Base-by-base conservation (phyloP, 2,329 filamentous ascomycete species). In the Sporothrix luriei region DNA sequence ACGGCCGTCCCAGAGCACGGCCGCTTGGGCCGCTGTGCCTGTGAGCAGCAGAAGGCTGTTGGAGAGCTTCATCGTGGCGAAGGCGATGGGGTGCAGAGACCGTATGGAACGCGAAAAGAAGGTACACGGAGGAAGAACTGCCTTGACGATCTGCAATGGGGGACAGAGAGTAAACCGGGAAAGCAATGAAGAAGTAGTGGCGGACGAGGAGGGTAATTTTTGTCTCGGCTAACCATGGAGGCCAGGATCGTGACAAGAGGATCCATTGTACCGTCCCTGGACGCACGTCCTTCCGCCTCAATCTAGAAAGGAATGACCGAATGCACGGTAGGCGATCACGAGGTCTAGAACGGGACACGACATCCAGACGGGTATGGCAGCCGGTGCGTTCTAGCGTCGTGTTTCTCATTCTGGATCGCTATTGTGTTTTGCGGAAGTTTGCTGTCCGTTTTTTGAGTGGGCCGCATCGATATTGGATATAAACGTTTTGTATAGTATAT, bases 1-100 rank as follows among this genome's bases (percentile, higher is more conserved):
- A 65, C 87, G 85, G 38, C 88, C 88, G 76, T 90, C 88, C 88
- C 88, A 90, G 71, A 78, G 71, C 55, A 78, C 71, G 10, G 76
- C 71, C 14, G 71, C 76, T n/a, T 73, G 55, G 64, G 73, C 71
- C 46, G 71, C 62, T 3, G 40, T 19, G 11, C 72, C 73, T n/a
- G 61, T 69, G 19, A 74, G 64, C 24, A 67, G 14, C 38, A 70
- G 59, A 43, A 52, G 14, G 29, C 26, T 33, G 19, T 24, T 38
- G 24, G 40, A 62, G 61, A 69, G 1, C 40, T 65, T 71, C 70
- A 69, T 69, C 14, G 61, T 7, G 57, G 38, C 5, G 29, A 38
- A 14, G 65, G 49, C 4, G 38, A 21, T 21, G 14, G 43, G 2
- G 52, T 19, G 40, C 6, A 59, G 24, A 14, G 40, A 9, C 33